Percentiles rank a stretch among this genome's conserved stretches.
phyloP scores from a whole-genome alignment of 2,329 filamentous ascomycete genomes.

The Aspergillus vadensis region DNA sequence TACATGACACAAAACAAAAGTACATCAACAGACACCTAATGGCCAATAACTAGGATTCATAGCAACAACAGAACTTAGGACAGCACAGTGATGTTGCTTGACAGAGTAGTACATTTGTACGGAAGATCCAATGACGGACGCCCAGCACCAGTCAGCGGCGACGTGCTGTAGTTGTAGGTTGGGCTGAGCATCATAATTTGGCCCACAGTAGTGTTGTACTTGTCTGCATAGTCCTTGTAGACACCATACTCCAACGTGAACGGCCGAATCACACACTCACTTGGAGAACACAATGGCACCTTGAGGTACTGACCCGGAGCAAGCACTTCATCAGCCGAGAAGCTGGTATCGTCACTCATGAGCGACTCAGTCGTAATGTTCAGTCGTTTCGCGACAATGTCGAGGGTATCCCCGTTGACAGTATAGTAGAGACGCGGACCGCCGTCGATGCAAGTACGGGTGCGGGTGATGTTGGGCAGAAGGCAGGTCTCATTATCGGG shows the following conservation, averaged over 20 bases:
- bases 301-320: slow-evolving; percentile 16
- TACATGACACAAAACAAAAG: too few species aligned
- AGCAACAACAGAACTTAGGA: neutral
- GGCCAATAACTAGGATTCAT: too few species aligned
- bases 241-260: slow-evolving; percentile 19
- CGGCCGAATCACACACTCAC: slow-evolving; percentile 17
- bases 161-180: slow-evolving; percentile 19
- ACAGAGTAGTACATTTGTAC: neutral
- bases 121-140: neutral
- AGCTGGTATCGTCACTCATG: neutral
- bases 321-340: neutral
- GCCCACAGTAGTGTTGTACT: slow-evolving; percentile 20
- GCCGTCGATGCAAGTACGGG: slow-evolving; percentile 17
- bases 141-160: neutral
- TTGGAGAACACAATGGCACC: slow-evolving; percentile 17
- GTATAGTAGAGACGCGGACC: slow-evolving; percentile 24
- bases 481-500: slow-evolving; percentile 20
- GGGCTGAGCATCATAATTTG: slow-evolving; percentile 25
- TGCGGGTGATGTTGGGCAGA: slow-evolving; percentile 8
- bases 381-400: slow-evolving; percentile 15
- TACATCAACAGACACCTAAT: too few species aligned
- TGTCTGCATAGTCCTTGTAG: slow-evolving; percentile 22
- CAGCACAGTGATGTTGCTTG: neutral
- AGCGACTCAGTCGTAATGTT: slow-evolving; percentile 19
- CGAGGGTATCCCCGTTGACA: slow-evolving; percentile 20